Percentiles rank a stretch among this genome's conserved stretches.
Evolutionary conservation across 495 filamentous ascomycete species (phyloP).

Genomic region (Hyaloscypha bicolor): DNA sequence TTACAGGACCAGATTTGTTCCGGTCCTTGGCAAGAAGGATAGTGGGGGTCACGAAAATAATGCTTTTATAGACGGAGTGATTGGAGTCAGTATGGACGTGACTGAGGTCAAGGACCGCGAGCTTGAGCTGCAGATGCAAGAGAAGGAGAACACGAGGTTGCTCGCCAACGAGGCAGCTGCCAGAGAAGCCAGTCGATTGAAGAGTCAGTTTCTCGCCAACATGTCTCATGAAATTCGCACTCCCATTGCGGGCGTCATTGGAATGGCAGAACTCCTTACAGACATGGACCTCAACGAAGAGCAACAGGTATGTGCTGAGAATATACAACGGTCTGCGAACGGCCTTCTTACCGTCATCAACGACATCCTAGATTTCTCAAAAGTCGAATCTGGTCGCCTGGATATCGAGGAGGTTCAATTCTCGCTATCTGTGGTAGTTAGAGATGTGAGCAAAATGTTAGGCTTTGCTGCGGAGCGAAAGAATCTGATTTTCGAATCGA

Average conservation of each 20-base stretch:
- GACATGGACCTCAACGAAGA: constrained; percentile 67
- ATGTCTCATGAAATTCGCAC: constrained; percentile 94
- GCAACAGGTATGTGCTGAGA: constrained; percentile 74
- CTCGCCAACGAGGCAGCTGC: constrained; percentile 67
- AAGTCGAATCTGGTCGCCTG: constrained; percentile 75
- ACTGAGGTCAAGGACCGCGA: constrained; percentile 65
- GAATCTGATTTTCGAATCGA: constrained; percentile 54
- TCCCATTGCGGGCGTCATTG: constrained; percentile 66
- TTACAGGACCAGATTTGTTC: constrained; percentile 67
- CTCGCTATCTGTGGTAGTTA: constrained; percentile 69
- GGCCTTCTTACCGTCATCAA: constrained; percentile 86
- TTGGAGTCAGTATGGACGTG: constrained; percentile 69
- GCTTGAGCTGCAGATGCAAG: constrained; percentile 55
- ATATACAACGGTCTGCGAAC: constrained; percentile 80
- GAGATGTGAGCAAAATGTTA: constrained; percentile 65
- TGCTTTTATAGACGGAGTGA: constrained; percentile 60
- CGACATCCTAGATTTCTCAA: constrained; percentile 86
- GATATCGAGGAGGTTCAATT: constrained; percentile 82
- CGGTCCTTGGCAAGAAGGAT: constrained; percentile 52
- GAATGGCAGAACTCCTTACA: constrained; percentile 70
- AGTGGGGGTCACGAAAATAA: constrained; percentile 47
- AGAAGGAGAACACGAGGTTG: constrained; percentile 62
- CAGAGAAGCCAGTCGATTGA: constrained; percentile 69
- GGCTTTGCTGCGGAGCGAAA: constrained; percentile 60
- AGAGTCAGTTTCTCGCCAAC: constrained; percentile 70